Evolutionary conservation across 345 rosid genomes (phyloP), one percentile per base, ranked within the genome.

Genomic region (Arabidopsis suecica): DNA sequence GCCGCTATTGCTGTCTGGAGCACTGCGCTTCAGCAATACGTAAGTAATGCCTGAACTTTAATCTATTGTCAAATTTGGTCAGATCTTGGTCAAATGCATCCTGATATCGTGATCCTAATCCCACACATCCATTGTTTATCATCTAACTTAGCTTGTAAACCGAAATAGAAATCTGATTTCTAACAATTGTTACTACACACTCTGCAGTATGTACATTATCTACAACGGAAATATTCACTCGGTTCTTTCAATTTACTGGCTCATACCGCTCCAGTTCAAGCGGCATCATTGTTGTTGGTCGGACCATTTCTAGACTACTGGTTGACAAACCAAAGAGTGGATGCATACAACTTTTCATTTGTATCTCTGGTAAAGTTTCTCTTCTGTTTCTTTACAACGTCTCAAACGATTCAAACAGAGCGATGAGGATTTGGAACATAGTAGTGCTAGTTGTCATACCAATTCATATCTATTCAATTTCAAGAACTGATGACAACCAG

Each of bases 211-310:
- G 99, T 96, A 77, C 97, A 96, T 84, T 83, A 58, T 85, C 97
- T 96, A 77, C 96, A 93, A 71, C 74, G 97, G 80, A 93, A 87
- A 82, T 90, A 93, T 80, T 84, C 93, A 34, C 83, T 96, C 10
- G 95, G 97, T 64, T 96, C 99, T 68, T 96, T 93, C 79, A 91
- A 87, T 78, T 78, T 96, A 64, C 79, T 93, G 78, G 99, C 97
- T 60, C 98, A 91, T 82, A 96, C 98, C 13, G 99, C 98, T 84
- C 99, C 97, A 2, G 89, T 87, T 44, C 99, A 96, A 85, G 98
- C 98, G 44, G 88, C 87, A 54, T 88, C 95, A 72, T 81, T 96
- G 77, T 85, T 96, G 66, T 65, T 89, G 59, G 84, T 82, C 7
- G 99, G 99, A 18, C 99, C 98, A 25, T 89, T 96, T 83, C 74